Conservation (phyloP, 768 basidiomycete genomes). For the Mycena metata region DNA sequence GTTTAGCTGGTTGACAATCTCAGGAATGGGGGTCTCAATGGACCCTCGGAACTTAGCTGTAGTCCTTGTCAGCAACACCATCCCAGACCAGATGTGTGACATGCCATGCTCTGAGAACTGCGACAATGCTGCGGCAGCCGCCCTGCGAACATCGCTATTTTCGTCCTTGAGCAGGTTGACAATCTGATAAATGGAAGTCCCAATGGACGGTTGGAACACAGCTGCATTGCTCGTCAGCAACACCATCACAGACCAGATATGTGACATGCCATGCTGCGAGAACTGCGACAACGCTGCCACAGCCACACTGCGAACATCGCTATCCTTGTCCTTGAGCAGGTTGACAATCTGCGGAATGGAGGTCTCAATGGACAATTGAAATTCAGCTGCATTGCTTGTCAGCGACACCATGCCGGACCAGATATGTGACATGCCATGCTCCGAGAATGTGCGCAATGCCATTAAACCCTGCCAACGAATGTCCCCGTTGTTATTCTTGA, state of each 20-base stretch:
- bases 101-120: not conserved
- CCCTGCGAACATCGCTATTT: not conserved
- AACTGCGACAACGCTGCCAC: not conserved
- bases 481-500: not conserved
- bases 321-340: too few relatives aligned
- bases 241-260: not conserved
- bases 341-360: too few relatives aligned
- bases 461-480: not conserved
- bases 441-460: constrained; percentile 1
- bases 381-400: too few relatives aligned
- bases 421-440: constrained; percentile 9
- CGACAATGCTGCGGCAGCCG: not conserved
- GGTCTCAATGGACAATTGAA: too few relatives aligned
- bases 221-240: not conserved
- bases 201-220: not conserved
- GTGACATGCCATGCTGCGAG: not conserved
- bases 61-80: too few relatives aligned
- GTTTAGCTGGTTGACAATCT: not conserved
- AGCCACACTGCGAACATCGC: not conserved
- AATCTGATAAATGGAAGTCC: not conserved
- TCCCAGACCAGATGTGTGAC: too few relatives aligned
- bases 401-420: too few relatives aligned
- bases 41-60: not conserved
- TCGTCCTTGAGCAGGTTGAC: not conserved
- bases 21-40: not conserved